Evolutionary conservation across 225 moss, liverwort and hornwort species (phyloP).

Genomic region (Pleurozium schreberi): DNA sequence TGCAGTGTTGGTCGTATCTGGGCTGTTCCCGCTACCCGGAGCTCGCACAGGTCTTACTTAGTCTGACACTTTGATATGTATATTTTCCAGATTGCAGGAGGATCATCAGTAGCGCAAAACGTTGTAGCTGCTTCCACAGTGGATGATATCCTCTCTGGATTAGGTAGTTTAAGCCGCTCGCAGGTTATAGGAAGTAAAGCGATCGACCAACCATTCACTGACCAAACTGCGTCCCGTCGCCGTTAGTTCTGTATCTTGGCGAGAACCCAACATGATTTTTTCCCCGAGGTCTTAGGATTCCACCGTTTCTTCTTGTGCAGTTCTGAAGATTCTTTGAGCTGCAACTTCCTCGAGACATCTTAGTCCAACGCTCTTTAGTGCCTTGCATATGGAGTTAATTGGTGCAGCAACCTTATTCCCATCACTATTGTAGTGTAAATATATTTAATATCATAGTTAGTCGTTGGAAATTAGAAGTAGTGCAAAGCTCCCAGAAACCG

Average conservation of each 20-base stretch:
- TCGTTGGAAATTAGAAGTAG: not conserved
- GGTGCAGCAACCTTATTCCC: not conserved
- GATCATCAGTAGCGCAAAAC: not conserved
- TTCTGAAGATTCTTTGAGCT: not conserved
- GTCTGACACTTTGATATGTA: not conserved
- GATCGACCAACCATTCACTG: slow-evolving; percentile 2
- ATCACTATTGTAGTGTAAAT: not conserved
- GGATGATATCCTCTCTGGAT: slow-evolving; percentile 71
- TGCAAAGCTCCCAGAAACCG: not conserved
- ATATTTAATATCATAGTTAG: not conserved
- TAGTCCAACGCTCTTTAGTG: not conserved
- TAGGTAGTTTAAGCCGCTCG: slow-evolving; percentile 52
- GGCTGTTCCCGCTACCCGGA: not conserved
- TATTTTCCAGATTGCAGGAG: slow-evolving; percentile 8
- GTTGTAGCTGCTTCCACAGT: slow-evolving; percentile 23
- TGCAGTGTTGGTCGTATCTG: not conserved
- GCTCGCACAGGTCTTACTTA: not conserved
- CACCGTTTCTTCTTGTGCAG: not conserved
- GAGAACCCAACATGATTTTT: not conserved
- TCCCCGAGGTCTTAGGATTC: not conserved
- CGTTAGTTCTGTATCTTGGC: not conserved
- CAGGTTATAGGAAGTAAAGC: slow-evolving; percentile 57
- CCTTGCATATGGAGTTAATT: not conserved
- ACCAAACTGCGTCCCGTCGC: not conserved
- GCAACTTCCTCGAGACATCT: not conserved